These are phyloP conservation scores for Trypanosoma brucei DNA, from an alignment of 208 protist genomes.

Conservation along the genomic window DNA sequence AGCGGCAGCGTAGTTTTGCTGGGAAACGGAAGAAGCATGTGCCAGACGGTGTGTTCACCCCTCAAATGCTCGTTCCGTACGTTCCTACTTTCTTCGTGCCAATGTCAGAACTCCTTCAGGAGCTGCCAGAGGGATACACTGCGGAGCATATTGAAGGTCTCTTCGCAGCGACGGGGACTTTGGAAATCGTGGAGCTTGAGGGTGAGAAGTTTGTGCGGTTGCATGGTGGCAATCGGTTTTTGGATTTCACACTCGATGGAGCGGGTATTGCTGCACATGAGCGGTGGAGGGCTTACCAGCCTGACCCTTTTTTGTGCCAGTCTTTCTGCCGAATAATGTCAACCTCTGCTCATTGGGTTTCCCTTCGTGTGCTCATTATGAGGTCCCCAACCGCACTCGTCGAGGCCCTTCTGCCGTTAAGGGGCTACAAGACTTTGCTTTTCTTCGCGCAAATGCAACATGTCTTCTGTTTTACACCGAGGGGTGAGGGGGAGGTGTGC, in stretches of 20 bases:
- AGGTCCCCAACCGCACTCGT: conserved; percentile 21
- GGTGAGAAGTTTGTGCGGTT: conserved; percentile 36
- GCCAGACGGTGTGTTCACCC: conserved; percentile 26
- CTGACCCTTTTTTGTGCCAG: conserved; percentile 34
- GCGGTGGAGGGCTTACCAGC: conserved; percentile 29
- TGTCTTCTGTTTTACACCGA: conserved; percentile 40
- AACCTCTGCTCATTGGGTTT: conserved; percentile 25
- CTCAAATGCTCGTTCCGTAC: conserved; percentile 39
- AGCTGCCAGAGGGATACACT: conserved; percentile 52
- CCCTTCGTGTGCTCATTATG: conserved; percentile 30
- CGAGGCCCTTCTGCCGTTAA: conserved; percentile 25
- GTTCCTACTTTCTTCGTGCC: conserved; percentile 61
- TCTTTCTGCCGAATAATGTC: conserved; percentile 22
- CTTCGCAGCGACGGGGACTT: conserved; percentile 28
- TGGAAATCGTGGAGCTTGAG: conserved; percentile 33
- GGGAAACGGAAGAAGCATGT: conserved; percentile 8
- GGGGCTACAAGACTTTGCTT: conserved; percentile 31
- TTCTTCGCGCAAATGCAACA: conserved; percentile 72
- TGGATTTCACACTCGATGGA: conserved; percentile 19
- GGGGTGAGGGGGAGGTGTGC: conserved; percentile 28
- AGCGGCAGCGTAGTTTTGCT: background rate
- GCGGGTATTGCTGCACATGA: conserved; percentile 9
- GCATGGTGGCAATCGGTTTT: conserved; percentile 28
- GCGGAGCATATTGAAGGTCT: conserved; percentile 31
- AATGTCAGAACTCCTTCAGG: conserved; percentile 29